Conservation (phyloP, 1,284 basidiomycete species). For the Dichomitus squalens region DNA sequence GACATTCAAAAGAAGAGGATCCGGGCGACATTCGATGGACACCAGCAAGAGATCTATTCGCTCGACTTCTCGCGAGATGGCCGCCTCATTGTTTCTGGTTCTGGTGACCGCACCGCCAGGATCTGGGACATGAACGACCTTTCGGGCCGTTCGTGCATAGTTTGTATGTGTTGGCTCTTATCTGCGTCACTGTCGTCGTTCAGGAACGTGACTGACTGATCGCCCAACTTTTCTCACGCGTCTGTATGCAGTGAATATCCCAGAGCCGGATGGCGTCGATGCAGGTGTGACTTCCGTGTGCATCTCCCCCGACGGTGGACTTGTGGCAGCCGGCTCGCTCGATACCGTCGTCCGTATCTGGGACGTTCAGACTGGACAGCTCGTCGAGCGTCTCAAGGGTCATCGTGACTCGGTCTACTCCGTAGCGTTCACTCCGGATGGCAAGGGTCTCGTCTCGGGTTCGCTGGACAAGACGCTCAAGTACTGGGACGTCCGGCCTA, state of each 20-base stretch:
- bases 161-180: conserved; percentile 24
- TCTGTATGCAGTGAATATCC: conserved; percentile 34
- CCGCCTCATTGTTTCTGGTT: conserved; percentile 77
- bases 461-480: conserved; percentile 77
- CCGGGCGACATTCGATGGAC: conserved; percentile 74
- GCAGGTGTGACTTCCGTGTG: conserved; percentile 69
- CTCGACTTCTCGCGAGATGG: conserved; percentile 83
- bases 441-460: conserved; percentile 67
- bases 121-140: conserved; percentile 81
- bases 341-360: conserved; percentile 77
- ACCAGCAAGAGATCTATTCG: conserved; percentile 88
- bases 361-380: conserved; percentile 67
- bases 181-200: neutral
- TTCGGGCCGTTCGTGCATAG: conserved; percentile 44
- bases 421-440: conserved; percentile 77
- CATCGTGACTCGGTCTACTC: conserved; percentile 80
- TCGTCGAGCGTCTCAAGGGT: conserved; percentile 70
- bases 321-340: conserved; percentile 74
- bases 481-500: conserved; percentile 64
- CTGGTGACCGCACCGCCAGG: conserved; percentile 82
- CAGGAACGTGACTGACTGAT: neutral
- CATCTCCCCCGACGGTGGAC: conserved; percentile 68
- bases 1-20: conserved; percentile 76
- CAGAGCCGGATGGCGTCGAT: conserved; percentile 49
- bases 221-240: neutral